A percentile compares a stretch with the other conserved stretches of the same genome.
phyloP scores from a whole-genome alignment of 176 grass and related monocot species.

The Musa itinerans region DNA sequence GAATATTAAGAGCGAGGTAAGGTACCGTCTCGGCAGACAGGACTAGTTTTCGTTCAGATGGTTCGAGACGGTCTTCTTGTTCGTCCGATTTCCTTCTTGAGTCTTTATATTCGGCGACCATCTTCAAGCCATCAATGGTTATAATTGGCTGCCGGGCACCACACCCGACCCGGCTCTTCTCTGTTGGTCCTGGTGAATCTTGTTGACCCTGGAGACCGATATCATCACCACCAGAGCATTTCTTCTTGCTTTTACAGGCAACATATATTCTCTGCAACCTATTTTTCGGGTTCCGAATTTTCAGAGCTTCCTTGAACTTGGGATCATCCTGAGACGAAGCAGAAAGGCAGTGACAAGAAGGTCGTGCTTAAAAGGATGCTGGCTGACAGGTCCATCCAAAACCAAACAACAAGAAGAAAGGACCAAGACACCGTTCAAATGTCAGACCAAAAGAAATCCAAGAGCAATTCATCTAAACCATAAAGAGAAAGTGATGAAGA shows the following conservation, averaged over 20 bases:
- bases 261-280: slow-evolving; percentile 93
- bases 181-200: slow-evolving; percentile 59
- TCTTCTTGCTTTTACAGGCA: slow-evolving; percentile 93
- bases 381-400: not conserved
- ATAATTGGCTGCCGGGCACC: slow-evolving; percentile 96
- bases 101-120: slow-evolving; percentile 91
- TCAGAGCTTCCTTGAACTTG: slow-evolving; percentile 92
- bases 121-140: slow-evolving; percentile 96
- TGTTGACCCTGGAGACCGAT: slow-evolving; percentile 67
- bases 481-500: too few relatives aligned
- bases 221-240: slow-evolving; percentile 77
- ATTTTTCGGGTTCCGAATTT: slow-evolving; percentile 81
- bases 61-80: slow-evolving; percentile 87
- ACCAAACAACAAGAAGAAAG: too few relatives aligned
- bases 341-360: not conserved
- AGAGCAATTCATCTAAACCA: too few relatives aligned
- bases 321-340: slow-evolving; percentile 55
- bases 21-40: slow-evolving; percentile 84
- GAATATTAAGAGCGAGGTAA: not conserved
- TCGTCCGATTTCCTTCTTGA: slow-evolving; percentile 80
- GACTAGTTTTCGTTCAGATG: slow-evolving; percentile 79
- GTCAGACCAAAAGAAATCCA: too few relatives aligned
- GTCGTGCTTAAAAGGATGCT: not conserved
- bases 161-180: slow-evolving; percentile 73
- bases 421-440: too few relatives aligned